phyloP scores from a whole-genome alignment of 2,329 filamentous ascomycete species.

The Laburnicola sp. region DNA sequence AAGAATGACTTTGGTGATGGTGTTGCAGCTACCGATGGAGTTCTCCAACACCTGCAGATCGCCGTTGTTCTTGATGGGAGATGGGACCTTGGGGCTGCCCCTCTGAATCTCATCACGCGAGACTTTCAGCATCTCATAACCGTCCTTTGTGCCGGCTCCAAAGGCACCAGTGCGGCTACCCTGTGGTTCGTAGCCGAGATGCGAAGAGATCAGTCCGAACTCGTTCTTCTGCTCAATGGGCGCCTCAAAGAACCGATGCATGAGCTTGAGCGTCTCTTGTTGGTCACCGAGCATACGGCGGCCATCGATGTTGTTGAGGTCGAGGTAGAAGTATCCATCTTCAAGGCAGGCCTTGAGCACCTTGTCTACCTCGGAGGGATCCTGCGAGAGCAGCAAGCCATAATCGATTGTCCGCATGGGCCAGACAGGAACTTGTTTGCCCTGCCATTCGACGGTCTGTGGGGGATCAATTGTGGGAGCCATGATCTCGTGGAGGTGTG shows the following conservation, averaged over 20 bases:
- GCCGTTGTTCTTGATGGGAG: slow-evolving; percentile 32
- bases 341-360: slow-evolving; percentile 55
- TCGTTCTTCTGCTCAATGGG: slow-evolving; percentile 61
- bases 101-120: slow-evolving; percentile 40
- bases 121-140: slow-evolving; percentile 41
- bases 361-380: slow-evolving; percentile 58
- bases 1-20: slow-evolving; percentile 48
- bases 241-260: slow-evolving; percentile 60
- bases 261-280: slow-evolving; percentile 57
- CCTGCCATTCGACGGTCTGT: slow-evolving; percentile 37
- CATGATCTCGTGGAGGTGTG: slow-evolving; percentile 19
- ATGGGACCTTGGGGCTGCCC: slow-evolving; percentile 26
- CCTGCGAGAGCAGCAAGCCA: slow-evolving; percentile 56
- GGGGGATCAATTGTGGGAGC: slow-evolving; percentile 25
- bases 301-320: slow-evolving; percentile 58
- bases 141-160: slow-evolving; percentile 32
- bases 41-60: slow-evolving; percentile 33
- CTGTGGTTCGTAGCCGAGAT: slow-evolving; percentile 52
- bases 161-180: slow-evolving; percentile 36
- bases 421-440: slow-evolving; percentile 35
- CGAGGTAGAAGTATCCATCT: slow-evolving; percentile 61
- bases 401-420: slow-evolving; percentile 55
- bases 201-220: slow-evolving; percentile 58
- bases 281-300: slow-evolving; percentile 58
- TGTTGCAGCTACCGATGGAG: slow-evolving; percentile 35